Base-by-base conservation (phyloP, 306 rosid genomes). In the Argentina anserina region DNA sequence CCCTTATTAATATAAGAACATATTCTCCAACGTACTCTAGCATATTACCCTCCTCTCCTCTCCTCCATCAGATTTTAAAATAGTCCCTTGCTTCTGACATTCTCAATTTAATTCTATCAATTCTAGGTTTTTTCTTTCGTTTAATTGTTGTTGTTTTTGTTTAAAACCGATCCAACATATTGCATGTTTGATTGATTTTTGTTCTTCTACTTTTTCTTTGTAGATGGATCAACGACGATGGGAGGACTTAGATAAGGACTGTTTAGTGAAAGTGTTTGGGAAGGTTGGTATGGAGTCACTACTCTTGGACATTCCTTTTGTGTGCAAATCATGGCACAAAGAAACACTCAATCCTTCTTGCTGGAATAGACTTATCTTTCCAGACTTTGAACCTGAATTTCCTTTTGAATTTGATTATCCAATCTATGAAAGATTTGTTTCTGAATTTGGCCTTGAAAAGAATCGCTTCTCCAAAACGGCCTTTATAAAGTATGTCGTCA, bases 241-340 rank as follows among this genome's bases (percentile, higher is more conserved):
- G 59, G 72, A 45, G 42, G 72, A 45, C 41, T 46, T 68, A 20
- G 52, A 68, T 12, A 26, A 9, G 59, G 42, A 17, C 26, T 68
- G 59, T 45, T 68, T 46, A 41, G 28, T 68, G 18, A 68, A 68
- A 7, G 72, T 68, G 28, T 68, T 68, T 68, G 41, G 9, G 37
- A 29, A 12, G 10, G 72, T 68, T 28, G 72, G 23, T 18, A 47
- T 68, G 72, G 72, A 46, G 72, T 31, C 72, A 1, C 72, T 68
- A 3, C 72, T 68, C 21, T 18, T 68, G 72, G 72, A 68, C 28
- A 40, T 68, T 52, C 72, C 72, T 28, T 68, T 68, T 2, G 72
- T 68, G 28, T 68, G 72, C 59, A 46, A 68, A 42, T 46, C 72
- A 47, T 45, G 72, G 72, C 18, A 29, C 59, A 68, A 46, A 20